These are phyloP conservation scores for Miscanthus lutarioriparius DNA, from an alignment of 176 grass and related monocot species.

Conservation along the genomic window DNA sequence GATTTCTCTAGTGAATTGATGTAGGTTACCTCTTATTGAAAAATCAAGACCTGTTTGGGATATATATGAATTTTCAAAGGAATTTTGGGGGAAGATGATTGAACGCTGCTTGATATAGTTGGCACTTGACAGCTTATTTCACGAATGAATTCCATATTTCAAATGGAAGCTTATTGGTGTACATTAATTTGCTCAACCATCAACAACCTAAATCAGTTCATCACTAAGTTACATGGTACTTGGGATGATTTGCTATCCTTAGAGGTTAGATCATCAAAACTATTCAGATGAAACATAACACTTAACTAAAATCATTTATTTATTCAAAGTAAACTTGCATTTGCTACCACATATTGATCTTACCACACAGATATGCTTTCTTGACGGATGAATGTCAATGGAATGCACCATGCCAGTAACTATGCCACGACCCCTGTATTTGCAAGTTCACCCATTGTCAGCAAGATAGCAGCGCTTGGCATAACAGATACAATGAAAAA, in stretches of 20 bases:
- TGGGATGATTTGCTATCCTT: slow-evolving; percentile 4
- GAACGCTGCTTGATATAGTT: neutral
- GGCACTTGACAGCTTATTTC: neutral
- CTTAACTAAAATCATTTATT: neutral
- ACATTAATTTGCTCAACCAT: slow-evolving; percentile 6
- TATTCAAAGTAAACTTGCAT: slow-evolving; percentile 9
- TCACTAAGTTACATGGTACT: neutral
- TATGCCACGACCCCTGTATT: slow-evolving; percentile 58
- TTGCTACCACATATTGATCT: neutral
- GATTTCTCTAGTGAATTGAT: slow-evolving; percentile 7
- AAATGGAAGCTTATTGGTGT: neutral
- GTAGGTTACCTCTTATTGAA: neutral
- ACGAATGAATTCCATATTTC: neutral
- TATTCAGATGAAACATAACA: neutral
- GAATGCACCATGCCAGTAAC: slow-evolving; percentile 72
- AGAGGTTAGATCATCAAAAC: neutral
- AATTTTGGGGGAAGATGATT: neutral
- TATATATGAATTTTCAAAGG: neutral
- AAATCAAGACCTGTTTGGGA: neutral
- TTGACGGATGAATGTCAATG: slow-evolving; percentile 87
- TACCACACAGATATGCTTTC: slow-evolving; percentile 94
- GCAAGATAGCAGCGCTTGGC: neutral
- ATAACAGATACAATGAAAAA: neutral
- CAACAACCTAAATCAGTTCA: neutral
- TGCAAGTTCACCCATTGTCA: slow-evolving; percentile 17